Evolutionary conservation across 2,329 filamentous ascomycete genomes (phyloP).

Genomic region (Pseudocercospora fuligena): DNA sequence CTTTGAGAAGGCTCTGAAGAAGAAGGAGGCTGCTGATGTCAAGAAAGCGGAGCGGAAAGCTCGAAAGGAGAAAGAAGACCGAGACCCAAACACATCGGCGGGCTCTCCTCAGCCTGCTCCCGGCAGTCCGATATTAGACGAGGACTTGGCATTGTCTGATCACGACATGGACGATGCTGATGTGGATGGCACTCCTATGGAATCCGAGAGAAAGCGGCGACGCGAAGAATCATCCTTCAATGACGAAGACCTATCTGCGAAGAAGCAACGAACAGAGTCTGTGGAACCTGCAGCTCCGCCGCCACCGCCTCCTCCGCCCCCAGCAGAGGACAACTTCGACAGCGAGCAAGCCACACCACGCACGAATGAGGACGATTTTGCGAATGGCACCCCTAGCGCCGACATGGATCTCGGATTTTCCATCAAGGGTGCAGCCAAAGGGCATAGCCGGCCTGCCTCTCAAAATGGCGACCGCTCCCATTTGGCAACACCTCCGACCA

Average conservation of each 20-base stretch:
- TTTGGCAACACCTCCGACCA: conserved; percentile 51
- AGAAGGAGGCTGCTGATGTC: conserved; percentile 72
- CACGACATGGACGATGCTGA: conserved; percentile 34
- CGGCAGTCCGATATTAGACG: conserved; percentile 29
- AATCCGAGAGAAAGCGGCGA: conserved; percentile 34
- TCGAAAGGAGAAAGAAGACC: conserved; percentile 32
- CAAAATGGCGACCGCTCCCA: conserved; percentile 45
- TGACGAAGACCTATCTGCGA: conserved; percentile 38
- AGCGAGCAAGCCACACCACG: conserved; percentile 21
- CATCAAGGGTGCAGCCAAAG: conserved; percentile 35
- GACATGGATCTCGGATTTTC: conserved; percentile 34
- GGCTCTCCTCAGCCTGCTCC: conserved; percentile 36
- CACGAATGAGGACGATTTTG: conserved; percentile 20
- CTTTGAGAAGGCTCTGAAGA: conserved; percentile 82
- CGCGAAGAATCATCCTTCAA: conserved; percentile 40
- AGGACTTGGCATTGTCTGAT: conserved; percentile 35
- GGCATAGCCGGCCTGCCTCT: conserved; percentile 25
- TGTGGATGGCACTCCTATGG: conserved; percentile 32
- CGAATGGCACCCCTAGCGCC: conserved; percentile 16
- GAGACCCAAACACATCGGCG: conserved; percentile 32
- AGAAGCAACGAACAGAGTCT: conserved; percentile 39
- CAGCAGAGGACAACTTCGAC: conserved; percentile 26
- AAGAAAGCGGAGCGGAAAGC: conserved; percentile 60
- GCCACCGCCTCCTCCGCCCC: conserved; percentile 48
- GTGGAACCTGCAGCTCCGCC: conserved; percentile 41